A percentile compares a stretch with the other conserved stretches of the same genome.
Evolutionary conservation across 352 stramenopile genomes (phyloP).

Genomic region (Halophytophthora polymorphica): DNA sequence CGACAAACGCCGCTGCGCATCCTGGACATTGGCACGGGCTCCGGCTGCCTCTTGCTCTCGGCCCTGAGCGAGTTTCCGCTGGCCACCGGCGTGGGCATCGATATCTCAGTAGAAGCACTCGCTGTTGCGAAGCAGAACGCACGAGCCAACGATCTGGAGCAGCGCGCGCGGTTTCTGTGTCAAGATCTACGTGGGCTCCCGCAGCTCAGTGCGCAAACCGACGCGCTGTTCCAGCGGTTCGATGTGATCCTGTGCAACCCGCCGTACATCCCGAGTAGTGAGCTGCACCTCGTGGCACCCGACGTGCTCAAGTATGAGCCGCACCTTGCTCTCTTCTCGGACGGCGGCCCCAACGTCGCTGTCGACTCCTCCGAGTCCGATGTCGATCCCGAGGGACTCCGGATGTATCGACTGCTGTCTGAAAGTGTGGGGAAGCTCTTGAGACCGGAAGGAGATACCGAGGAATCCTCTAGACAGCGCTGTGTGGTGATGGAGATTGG

Average conservation of each 20-base stretch:
- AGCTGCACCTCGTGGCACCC: conserved; percentile 49
- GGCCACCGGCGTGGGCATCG: conserved; percentile 53
- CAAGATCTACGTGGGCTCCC: conserved; percentile 20
- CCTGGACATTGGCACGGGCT: conserved; percentile 71
- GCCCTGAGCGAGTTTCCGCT: conserved; percentile 56
- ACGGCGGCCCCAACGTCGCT: conserved; percentile 21
- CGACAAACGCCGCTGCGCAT: conserved; percentile 36
- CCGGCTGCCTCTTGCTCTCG: conserved; percentile 61
- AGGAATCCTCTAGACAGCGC: background rate
- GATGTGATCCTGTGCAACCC: conserved; percentile 76
- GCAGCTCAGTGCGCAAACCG: background rate
- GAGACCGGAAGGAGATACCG: background rate
- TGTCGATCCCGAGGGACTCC: conserved; percentile 31
- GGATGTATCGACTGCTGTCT: conserved; percentile 49
- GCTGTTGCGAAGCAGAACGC: conserved; percentile 54
- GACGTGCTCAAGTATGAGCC: conserved; percentile 70
- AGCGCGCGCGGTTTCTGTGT: conserved; percentile 24
- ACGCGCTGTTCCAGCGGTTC: conserved; percentile 37
- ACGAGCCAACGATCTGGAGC: conserved; percentile 14
- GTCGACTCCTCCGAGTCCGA: conserved; percentile 10
- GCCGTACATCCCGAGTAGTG: conserved; percentile 60
- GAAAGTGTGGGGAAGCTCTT: conserved; percentile 37
- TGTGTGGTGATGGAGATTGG: conserved; percentile 60
- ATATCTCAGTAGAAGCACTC: conserved; percentile 57
- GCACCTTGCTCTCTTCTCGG: conserved; percentile 69